Percentiles rank a stretch among this genome's conserved stretches.
Conservation (phyloP, 192 early-diverging fungal genomes). For the Coemansia asiatica region DNA sequence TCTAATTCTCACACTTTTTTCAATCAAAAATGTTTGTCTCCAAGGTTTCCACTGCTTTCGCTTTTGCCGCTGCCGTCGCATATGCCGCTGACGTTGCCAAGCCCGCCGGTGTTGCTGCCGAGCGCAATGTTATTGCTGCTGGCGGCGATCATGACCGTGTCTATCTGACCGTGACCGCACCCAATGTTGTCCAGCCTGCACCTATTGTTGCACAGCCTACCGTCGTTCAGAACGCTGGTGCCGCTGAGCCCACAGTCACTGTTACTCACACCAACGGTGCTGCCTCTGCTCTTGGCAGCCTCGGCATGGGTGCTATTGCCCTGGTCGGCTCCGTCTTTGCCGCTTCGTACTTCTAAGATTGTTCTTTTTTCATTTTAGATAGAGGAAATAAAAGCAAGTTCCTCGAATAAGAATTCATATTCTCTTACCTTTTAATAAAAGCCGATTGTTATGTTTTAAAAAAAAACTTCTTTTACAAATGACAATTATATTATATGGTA, state of each 20-base stretch:
- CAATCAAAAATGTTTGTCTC: slow-evolving; percentile 19
- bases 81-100: slow-evolving; percentile 16
- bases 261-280: slow-evolving; percentile 34
- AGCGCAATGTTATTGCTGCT: slow-evolving; percentile 12
- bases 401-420: too few species aligned
- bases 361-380: not conserved
- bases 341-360: slow-evolving; percentile 37
- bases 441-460: too few species aligned
- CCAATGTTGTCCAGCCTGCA: slow-evolving; percentile 33
- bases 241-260: slow-evolving; percentile 30
- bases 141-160: slow-evolving; percentile 20
- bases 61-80: slow-evolving; percentile 30
- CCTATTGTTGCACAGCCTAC: slow-evolving; percentile 15
- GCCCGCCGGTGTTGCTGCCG: slow-evolving; percentile 8
- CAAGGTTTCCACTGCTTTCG: slow-evolving; percentile 35
- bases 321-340: slow-evolving; percentile 38
- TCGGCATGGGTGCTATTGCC: slow-evolving; percentile 38
- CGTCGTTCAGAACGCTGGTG: slow-evolving; percentile 47
- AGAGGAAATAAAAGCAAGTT: too few species aligned
- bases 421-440: too few species aligned
- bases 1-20: not conserved
- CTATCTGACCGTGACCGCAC: slow-evolving; percentile 41
- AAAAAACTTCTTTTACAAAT: too few species aligned
- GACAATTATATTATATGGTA: too few species aligned
- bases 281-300: slow-evolving; percentile 15